Base-by-base conservation (phyloP, 331 rosid genomes). In the Pyracantha coccinea region DNA sequence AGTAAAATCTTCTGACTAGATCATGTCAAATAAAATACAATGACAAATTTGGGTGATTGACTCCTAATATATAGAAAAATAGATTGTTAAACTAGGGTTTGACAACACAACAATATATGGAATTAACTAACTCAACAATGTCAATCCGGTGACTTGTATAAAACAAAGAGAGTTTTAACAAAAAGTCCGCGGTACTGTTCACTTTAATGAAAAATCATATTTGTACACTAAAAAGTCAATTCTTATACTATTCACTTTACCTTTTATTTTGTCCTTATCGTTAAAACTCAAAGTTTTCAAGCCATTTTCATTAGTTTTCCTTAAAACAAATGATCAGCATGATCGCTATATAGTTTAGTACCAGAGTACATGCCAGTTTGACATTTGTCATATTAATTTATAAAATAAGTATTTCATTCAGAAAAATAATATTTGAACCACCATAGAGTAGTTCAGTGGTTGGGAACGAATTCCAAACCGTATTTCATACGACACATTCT, bases 401-500 rank as follows among this genome's bases (percentile, higher is more conserved):
- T 11, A 23, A 19, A 24, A 33, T 15, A 9, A 23, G 13, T 50
- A 55, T 20, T 19, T 33, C 32, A 13, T 14, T 52, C 7, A 74
- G 1, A 23, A 63, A 55, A 16, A 38, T 54, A 79, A 20, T 58
- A 72, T 73, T 77, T 68, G 82, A 81, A 35, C 12, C 44, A 35
- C 0, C 12, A 35, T 9, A 8, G 41, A 33, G 44, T 35, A 35
- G 0, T 0, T 35, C 12, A 35, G 1, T 9, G 4, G 12, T 35
- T 35, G 0, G 1, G 2, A 1, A 35, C 44, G 1, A 35, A 35
- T 8, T 35, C 2, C 1, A 35, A 4, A 35, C 11, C 4, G 44
- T 35, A 35, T 35, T 35, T 0, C 44, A 35, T 8, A 35, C 4
- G 3, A 33, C 2, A 35, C 0, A 0, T 35, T 35, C 4, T 8